A percentile compares a stretch with the other conserved stretches of the same genome.
These are phyloP conservation scores for Neurospora sp. DNA, from an alignment of 495 filamentous ascomycete species.

Conservation along the genomic window DNA sequence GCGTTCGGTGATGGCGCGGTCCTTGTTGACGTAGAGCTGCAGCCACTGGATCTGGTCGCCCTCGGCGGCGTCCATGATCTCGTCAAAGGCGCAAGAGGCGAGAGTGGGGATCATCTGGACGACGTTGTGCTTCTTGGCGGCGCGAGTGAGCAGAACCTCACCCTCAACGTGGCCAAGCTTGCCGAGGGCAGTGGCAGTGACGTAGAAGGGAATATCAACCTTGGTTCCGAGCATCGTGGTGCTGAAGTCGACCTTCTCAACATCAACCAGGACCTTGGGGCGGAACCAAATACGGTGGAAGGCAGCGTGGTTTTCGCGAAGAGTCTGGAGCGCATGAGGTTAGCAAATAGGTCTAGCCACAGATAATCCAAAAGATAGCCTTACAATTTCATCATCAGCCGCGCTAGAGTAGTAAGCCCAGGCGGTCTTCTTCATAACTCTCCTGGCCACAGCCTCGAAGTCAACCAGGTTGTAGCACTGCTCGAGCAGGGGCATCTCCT, in stretches of 20 bases:
- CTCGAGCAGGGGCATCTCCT: constrained; percentile 67
- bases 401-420: constrained; percentile 97
- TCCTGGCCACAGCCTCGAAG: constrained; percentile 81
- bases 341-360: background rate
- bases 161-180: constrained; percentile 86
- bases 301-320: constrained; percentile 93
- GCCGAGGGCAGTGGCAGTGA: constrained; percentile 84
- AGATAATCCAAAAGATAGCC: background rate
- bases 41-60: constrained; percentile 90
- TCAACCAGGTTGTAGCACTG: constrained; percentile 94
- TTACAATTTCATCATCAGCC: constrained; percentile 91
- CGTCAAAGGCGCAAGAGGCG: constrained; percentile 96
- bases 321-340: constrained; percentile 47
- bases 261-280: constrained; percentile 73
- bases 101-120: constrained; percentile 97
- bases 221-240: constrained; percentile 90
- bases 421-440: constrained; percentile 85
- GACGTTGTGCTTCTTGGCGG: constrained; percentile 75
- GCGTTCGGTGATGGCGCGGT: constrained; percentile 78
- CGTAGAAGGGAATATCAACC: constrained; percentile 75
- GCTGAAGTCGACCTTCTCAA: constrained; percentile 72
- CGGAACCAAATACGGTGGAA: constrained; percentile 98
- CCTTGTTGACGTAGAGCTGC: constrained; percentile 97
- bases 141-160: constrained; percentile 79
- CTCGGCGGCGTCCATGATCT: constrained; percentile 77